Evolutionary conservation across 2,329 filamentous ascomycete genomes (phyloP).

Genomic region (Cylindrodendrum hubeiense): DNA sequence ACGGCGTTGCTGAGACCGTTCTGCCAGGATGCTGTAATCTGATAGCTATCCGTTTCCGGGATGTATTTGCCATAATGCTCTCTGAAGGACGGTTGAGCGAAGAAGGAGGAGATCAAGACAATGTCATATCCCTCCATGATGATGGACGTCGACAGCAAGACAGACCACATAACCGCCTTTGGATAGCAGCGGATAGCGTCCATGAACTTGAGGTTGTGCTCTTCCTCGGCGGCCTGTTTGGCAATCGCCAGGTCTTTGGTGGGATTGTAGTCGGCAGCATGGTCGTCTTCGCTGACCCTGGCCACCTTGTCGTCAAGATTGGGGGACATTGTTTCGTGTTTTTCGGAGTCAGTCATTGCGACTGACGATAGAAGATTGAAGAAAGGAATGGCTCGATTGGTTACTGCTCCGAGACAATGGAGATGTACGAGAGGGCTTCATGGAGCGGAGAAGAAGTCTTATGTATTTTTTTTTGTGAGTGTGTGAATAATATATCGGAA

Average conservation of each 20-base stretch:
- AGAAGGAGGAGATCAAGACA: slow-evolving; percentile 16
- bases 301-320: slow-evolving; percentile 29
- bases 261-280: slow-evolving; percentile 4
- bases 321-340: neutral
- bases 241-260: slow-evolving; percentile 30
- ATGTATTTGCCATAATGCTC: slow-evolving; percentile 11
- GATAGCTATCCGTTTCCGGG: neutral
- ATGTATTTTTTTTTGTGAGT: no score
- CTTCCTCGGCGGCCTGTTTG: slow-evolving; percentile 14
- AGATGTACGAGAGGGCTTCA: no score
- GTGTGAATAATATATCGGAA: no score
- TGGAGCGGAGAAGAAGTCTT: no score
- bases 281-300: slow-evolving; percentile 33
- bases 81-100: slow-evolving; percentile 13
- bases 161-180: slow-evolving; percentile 17
- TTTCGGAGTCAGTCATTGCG: neutral
- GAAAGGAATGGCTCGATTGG: neutral
- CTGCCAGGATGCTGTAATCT: slow-evolving; percentile 11
- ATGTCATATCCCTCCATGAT: slow-evolving; percentile 28
- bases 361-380: neutral
- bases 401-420: no score
- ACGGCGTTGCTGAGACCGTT: slow-evolving; percentile 7
- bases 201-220: neutral
- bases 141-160: slow-evolving; percentile 16
- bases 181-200: slow-evolving; percentile 18